Percentiles rank a stretch among this genome's conserved stretches.
phyloP scores from a whole-genome alignment of 192 early-diverging fungal genomes.

The Coemansia umbellata region DNA sequence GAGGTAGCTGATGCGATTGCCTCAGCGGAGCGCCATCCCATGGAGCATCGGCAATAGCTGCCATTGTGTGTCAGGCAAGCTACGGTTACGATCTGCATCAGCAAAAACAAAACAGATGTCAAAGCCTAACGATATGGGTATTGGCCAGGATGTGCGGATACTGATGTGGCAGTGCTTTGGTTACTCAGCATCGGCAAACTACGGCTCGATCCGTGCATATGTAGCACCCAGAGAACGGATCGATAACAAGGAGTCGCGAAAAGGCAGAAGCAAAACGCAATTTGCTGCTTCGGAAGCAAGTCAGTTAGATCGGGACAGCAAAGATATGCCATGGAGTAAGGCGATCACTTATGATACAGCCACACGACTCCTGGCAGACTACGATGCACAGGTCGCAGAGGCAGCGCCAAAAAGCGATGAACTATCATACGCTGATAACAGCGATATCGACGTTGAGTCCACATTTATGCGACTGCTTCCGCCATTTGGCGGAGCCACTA shows the following conservation, averaged over 20 bases:
- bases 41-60: background rate
- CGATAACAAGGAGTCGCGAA: background rate
- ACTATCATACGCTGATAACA: background rate
- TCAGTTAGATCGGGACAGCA: background rate
- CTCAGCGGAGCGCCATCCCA: background rate
- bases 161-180: background rate
- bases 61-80: background rate
- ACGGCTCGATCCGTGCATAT: background rate
- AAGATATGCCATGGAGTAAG: slow-evolving; percentile 20
- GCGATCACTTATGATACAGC: slow-evolving; percentile 18
- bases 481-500: background rate
- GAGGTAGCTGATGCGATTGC: background rate
- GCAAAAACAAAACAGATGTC: background rate
- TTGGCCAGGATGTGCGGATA: background rate
- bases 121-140: background rate
- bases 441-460: background rate
- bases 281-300: background rate
- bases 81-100: no score
- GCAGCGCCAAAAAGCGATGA: background rate
- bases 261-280: background rate
- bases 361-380: background rate
- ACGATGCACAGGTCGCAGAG: slow-evolving; percentile 1
- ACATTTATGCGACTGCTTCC: background rate
- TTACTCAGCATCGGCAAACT: background rate
- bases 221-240: background rate